Base-by-base conservation (phyloP, 192 early-diverging fungal genomes). In the Coemansia sp. region DNA sequence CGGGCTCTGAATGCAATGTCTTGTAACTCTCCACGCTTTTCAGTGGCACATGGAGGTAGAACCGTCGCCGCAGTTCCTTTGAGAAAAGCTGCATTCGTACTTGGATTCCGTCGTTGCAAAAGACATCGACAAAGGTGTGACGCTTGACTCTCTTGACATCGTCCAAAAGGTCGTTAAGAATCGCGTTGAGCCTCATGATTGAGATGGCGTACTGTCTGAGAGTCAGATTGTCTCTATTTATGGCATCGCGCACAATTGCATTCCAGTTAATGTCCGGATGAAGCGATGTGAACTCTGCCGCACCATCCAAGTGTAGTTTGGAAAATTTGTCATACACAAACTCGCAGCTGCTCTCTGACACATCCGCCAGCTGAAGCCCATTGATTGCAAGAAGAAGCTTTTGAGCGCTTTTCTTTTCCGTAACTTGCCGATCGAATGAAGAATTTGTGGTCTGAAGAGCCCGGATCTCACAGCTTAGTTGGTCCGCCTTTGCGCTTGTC, bases 201-300 rank as follows among this genome's bases (percentile, higher is more conserved):
- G 71, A 61, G 19, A 82, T 68, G 16, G 74, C 39, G 54, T 77
- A 76, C 58, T 82, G 80, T 41, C 80, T 64, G 45, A 68, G 70
- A 2, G 65, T 61, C 58, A 65, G 26, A 12, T 61, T 57, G 6
- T 61, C 38, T 12, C 59, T 12, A 26, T 65, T 60, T 18, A 74
- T 59, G 59, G 45, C 68, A 44, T 76, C 67, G 37, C 52, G 64
- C n/a, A 82, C 56, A 32, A 71, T 64, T 5, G 75, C 75, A 41
- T 50, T 67, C 80, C 80, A 82, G 75, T 82, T 74, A n/a, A 82
- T 74, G 12, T 82, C 80, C 0, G 80, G 80, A 41, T 82, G 80
- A 52, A 82, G 63, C 52, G 80, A 82, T 43, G 75, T 71, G 41
- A 82, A 77, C 54, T 82, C 75, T 2, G 75, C 80, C 5, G 75